phyloP scores from a whole-genome alignment of 768 basidiomycete species.

The Baorangia bicolor region DNA sequence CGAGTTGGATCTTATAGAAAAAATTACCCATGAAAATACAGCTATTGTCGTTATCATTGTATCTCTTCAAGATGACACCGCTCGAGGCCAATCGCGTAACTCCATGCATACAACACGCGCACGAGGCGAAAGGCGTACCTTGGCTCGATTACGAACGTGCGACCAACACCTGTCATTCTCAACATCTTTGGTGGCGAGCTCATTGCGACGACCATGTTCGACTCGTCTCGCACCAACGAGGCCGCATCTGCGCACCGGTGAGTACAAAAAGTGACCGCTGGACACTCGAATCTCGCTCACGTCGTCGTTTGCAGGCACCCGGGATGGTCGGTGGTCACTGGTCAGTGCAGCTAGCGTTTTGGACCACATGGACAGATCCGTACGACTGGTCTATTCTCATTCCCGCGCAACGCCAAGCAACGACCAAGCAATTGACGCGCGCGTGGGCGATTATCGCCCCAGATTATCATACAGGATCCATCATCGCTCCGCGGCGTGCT shows the following conservation, averaged over 20 bases:
- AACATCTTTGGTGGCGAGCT: background rate
- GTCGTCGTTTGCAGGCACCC: too few relatives aligned
- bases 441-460: background rate
- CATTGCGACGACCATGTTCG: background rate
- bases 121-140: constrained; percentile 2
- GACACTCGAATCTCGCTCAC: too few relatives aligned
- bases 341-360: too few relatives aligned
- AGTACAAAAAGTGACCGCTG: too few relatives aligned
- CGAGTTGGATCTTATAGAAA: constrained; percentile 7
- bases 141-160: constrained; percentile 4
- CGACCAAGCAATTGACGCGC: too few relatives aligned
- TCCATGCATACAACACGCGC: background rate
- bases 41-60: background rate
- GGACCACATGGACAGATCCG: too few relatives aligned
- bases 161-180: background rate
- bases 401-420: too few relatives aligned
- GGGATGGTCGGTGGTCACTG: too few relatives aligned
- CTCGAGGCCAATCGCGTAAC: constrained; percentile 4
- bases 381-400: too few relatives aligned
- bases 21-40: background rate
- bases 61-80: background rate
- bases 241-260: background rate
- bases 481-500: background rate
- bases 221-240: background rate
- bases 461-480: background rate